These are phyloP conservation scores for Quercus bicolor DNA, from an alignment of 306 rosid genomes.

Conservation along the genomic window DNA sequence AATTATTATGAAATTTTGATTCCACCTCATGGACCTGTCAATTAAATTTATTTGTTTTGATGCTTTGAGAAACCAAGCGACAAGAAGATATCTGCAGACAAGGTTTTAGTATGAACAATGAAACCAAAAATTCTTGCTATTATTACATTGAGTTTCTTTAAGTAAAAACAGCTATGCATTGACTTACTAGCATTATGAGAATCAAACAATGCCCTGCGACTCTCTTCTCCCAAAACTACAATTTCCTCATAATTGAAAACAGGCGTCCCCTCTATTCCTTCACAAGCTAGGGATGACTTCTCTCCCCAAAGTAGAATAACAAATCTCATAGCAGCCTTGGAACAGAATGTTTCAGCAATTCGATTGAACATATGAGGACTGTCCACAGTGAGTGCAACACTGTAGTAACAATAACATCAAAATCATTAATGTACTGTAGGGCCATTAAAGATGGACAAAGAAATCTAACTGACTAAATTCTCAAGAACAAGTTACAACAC, in stretches of 20 bases:
- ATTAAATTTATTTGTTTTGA: background rate
- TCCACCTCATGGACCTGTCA: background rate
- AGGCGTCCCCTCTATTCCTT: conserved; percentile 43
- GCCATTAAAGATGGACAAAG: conserved; percentile 15
- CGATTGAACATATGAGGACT: conserved; percentile 72
- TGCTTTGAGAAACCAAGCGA: background rate
- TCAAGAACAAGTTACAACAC: background rate
- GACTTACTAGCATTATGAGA: conserved; percentile 61
- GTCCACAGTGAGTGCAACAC: conserved; percentile 87
- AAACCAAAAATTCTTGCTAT: background rate
- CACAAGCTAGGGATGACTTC: conserved; percentile 48
- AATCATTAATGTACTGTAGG: conserved; percentile 12
- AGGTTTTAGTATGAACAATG: background rate
- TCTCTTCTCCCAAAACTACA: conserved; percentile 54
- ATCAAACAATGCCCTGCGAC: conserved; percentile 44
- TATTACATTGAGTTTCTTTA: background rate
- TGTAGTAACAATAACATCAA: conserved; percentile 26
- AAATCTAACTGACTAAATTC: background rate
- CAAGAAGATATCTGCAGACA: background rate
- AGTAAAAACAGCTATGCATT: conserved; percentile 13
- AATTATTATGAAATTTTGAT: background rate
- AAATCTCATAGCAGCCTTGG: conserved; percentile 56
- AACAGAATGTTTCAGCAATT: conserved; percentile 53
- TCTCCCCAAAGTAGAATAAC: conserved; percentile 95
- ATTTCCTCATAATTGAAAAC: conserved; percentile 61